These are phyloP conservation scores for Cladosporium sp. DNA, from an alignment of 2,329 filamentous ascomycete species.

Conservation along the genomic window DNA sequence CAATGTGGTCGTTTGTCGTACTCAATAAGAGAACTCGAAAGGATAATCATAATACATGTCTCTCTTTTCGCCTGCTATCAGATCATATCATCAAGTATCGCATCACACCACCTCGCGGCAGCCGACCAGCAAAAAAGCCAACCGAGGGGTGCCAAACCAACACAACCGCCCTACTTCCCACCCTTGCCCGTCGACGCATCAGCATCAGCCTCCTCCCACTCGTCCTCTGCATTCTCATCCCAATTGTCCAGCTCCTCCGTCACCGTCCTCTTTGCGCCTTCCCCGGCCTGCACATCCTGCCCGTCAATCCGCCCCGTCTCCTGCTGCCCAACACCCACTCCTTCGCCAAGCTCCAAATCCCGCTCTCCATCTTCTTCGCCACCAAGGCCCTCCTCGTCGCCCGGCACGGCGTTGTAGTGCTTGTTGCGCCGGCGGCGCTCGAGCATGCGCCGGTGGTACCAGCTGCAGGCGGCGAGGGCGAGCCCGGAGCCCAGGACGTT, in stretches of 20 bases:
- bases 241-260: conserved; percentile 89
- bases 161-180: neutral
- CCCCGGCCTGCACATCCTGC: conserved; percentile 34
- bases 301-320: conserved; percentile 35
- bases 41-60: conserved; percentile 17
- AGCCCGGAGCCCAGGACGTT: conserved; percentile 78
- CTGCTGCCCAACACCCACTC: conserved; percentile 37
- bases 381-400: conserved; percentile 44
- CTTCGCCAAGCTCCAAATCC: conserved; percentile 77
- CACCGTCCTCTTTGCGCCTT: conserved; percentile 66
- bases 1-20: conserved; percentile 13
- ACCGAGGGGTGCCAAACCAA: neutral
- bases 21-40: neutral
- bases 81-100: neutral
- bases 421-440: conserved; percentile 77
- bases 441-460: conserved; percentile 95
- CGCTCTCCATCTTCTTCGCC: conserved; percentile 39
- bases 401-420: conserved; percentile 69
- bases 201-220: conserved; percentile 61
- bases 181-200: conserved; percentile 21
- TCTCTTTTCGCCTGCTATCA: conserved; percentile 6
- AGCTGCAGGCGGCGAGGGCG: conserved; percentile 73
- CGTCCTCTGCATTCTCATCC: conserved; percentile 77
- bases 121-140: neutral
- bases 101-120: conserved; percentile 6